A percentile compares a stretch with the other conserved stretches of the same genome.
These are phyloP conservation scores for Aspergillus sp. DNA, from an alignment of 2,329 filamentous ascomycete species.

Conservation along the genomic window DNA sequence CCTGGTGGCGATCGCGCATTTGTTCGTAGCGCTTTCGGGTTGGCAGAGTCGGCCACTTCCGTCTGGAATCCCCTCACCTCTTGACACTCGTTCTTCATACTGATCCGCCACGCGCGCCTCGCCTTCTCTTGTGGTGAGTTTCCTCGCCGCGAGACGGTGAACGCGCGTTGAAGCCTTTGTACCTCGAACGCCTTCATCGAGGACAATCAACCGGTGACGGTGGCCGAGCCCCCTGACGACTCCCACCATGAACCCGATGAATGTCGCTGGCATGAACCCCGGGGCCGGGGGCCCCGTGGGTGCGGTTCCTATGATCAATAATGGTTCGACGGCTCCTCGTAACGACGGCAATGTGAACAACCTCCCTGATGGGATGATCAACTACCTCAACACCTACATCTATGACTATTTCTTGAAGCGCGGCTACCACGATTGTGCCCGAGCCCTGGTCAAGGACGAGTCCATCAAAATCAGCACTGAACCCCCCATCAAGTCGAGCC, in stretches of 20 bases:
- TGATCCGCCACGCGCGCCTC: slow-evolving; percentile 26
- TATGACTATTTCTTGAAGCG: slow-evolving; percentile 80
- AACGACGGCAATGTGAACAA: slow-evolving; percentile 40
- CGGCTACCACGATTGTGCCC: slow-evolving; percentile 79
- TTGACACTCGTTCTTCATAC: slow-evolving; percentile 1
- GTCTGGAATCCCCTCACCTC: slow-evolving; percentile 12
- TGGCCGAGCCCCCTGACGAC: slow-evolving; percentile 31
- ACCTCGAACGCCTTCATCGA: slow-evolving; percentile 26
- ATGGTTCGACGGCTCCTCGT: slow-evolving; percentile 46
- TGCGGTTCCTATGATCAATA: slow-evolving; percentile 57
- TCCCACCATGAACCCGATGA: slow-evolving; percentile 55
- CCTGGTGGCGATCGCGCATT: slow-evolving; percentile 11
- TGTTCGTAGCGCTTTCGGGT: neutral
- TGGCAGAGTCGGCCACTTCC: slow-evolving; percentile 6
- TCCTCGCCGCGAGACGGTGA: slow-evolving; percentile 27
- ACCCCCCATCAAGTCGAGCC: slow-evolving; percentile 63
- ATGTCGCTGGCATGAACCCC: slow-evolving; percentile 57
- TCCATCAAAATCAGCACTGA: slow-evolving; percentile 56
- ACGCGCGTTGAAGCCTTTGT: slow-evolving; percentile 28
- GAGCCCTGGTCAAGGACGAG: slow-evolving; percentile 67
- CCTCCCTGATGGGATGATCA: slow-evolving; percentile 36
- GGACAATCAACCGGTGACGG: slow-evolving; percentile 31
- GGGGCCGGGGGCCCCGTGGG: slow-evolving; percentile 56
- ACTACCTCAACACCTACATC: slow-evolving; percentile 62
- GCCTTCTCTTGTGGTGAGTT: slow-evolving; percentile 22